Evolutionary conservation across 2,329 filamentous ascomycete genomes (phyloP).

Genomic region (Sarocladium strictum): DNA sequence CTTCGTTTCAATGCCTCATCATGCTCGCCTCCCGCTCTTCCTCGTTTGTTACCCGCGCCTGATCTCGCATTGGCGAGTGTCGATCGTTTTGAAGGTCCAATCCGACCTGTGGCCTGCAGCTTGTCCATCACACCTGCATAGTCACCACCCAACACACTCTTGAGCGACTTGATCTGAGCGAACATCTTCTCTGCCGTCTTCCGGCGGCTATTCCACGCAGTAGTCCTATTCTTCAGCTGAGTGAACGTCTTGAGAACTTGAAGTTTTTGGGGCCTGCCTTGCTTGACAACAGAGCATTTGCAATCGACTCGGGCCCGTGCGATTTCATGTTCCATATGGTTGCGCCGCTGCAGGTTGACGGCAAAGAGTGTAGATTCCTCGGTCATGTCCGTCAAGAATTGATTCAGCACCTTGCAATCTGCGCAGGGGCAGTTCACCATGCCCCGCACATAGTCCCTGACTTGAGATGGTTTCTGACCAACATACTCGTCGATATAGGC

Average conservation of each 20-base stretch:
- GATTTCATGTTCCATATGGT: too few relatives aligned
- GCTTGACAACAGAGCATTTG: background rate
- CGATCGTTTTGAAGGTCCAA: too few relatives aligned
- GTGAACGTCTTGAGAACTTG: background rate
- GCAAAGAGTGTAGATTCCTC: background rate
- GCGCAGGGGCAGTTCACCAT: background rate
- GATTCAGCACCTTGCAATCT: background rate
- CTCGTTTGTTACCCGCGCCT: background rate
- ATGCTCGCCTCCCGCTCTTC: background rate
- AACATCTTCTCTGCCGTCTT: too few relatives aligned
- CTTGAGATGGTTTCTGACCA: slow-evolving; percentile 13
- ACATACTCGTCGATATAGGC: slow-evolving; percentile 19
- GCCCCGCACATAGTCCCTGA: background rate
- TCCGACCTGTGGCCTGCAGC: too few relatives aligned
- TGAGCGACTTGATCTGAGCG: too few relatives aligned
- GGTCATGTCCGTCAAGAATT: background rate
- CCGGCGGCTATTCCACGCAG: too few relatives aligned
- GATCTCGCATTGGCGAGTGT: too few relatives aligned
- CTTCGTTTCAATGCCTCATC: background rate
- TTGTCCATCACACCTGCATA: too few relatives aligned
- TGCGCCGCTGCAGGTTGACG: background rate
- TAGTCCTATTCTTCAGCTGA: too few relatives aligned
- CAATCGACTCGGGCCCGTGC: background rate
- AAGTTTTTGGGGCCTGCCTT: background rate
- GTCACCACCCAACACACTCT: too few relatives aligned